Percentiles rank a stretch among this genome's conserved stretches.
phyloP scores from a whole-genome alignment of 139 green algal genomes.

The Ulvella scutata region DNA sequence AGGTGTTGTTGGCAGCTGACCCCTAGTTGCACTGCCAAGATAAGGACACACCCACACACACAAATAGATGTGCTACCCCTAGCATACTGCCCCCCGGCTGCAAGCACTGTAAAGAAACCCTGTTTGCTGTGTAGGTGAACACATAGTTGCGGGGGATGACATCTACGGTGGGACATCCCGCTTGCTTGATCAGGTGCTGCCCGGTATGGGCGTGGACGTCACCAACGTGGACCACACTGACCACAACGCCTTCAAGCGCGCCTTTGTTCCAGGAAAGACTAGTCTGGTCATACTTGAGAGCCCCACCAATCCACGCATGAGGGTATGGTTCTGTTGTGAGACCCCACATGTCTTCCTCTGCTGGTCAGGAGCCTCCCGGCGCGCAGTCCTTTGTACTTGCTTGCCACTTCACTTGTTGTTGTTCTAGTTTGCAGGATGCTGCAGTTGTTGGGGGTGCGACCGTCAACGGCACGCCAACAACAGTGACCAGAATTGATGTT shows the following conservation, averaged over 20 bases:
- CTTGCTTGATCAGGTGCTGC: constrained; percentile 52
- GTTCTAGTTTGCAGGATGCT: too few relatives aligned
- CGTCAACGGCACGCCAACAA: too few relatives aligned
- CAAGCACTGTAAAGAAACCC: too few relatives aligned
- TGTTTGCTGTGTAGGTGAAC: constrained; percentile 43
- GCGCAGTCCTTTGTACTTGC: background rate
- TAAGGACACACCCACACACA: too few relatives aligned
- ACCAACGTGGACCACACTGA: constrained; percentile 87
- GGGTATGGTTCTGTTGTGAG: constrained; percentile 18
- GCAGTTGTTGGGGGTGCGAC: too few relatives aligned
- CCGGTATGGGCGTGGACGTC: constrained; percentile 49
- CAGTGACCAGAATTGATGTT: too few relatives aligned
- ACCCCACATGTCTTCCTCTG: background rate
- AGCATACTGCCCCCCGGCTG: too few relatives aligned
- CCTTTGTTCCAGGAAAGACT: constrained; percentile 40
- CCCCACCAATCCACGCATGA: constrained; percentile 96
- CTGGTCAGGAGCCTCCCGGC: background rate
- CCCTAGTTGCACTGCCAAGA: too few relatives aligned
- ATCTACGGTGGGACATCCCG: constrained; percentile 90
- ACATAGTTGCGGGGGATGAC: constrained; percentile 86
- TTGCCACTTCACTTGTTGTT: background rate
- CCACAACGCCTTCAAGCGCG: constrained; percentile 18
- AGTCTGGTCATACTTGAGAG: constrained; percentile 91
- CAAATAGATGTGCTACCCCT: too few relatives aligned
- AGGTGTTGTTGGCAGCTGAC: too few relatives aligned